Conservation (phyloP, 306 rosid species). For the Pyrus bretschneideri region DNA sequence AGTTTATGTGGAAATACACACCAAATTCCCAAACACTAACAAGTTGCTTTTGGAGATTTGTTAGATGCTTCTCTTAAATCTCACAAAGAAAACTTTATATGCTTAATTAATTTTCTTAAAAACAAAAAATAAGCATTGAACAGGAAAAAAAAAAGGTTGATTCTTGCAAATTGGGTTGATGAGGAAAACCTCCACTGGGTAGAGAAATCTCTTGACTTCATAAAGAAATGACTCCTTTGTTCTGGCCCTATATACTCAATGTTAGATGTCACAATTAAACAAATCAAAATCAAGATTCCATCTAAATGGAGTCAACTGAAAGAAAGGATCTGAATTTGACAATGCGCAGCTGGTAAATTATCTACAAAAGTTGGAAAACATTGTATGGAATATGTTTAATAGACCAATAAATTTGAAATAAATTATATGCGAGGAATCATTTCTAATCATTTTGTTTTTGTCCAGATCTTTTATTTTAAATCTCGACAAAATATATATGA, state of each 20-base stretch:
- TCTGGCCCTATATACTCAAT: slow-evolving; percentile 7
- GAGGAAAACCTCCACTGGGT: neutral
- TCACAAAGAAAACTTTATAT: neutral
- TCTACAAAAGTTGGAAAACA: neutral
- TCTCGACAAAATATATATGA: too few relatives aligned
- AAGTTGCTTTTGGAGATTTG: slow-evolving; percentile 1
- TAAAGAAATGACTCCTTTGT: neutral
- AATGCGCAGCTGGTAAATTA: too few relatives aligned
- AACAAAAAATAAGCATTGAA: neutral
- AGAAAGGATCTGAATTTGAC: neutral
- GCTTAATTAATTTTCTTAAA: neutral
- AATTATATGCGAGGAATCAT: neutral
- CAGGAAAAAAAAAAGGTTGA: neutral
- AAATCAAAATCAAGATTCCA: neutral
- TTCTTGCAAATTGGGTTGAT: slow-evolving; percentile 4
- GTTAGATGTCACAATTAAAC: neutral
- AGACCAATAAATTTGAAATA: too few relatives aligned
- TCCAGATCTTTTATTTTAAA: too few relatives aligned
- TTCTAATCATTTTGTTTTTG: neutral
- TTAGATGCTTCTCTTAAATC: neutral
- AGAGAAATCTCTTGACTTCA: neutral
- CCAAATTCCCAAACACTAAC: neutral
- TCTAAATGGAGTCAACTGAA: too few relatives aligned
- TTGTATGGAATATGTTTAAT: neutral
- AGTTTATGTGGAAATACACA: neutral